These are phyloP conservation scores for Irpex rosettiformis DNA, from an alignment of 1,284 basidiomycete genomes.

Conservation along the genomic window DNA sequence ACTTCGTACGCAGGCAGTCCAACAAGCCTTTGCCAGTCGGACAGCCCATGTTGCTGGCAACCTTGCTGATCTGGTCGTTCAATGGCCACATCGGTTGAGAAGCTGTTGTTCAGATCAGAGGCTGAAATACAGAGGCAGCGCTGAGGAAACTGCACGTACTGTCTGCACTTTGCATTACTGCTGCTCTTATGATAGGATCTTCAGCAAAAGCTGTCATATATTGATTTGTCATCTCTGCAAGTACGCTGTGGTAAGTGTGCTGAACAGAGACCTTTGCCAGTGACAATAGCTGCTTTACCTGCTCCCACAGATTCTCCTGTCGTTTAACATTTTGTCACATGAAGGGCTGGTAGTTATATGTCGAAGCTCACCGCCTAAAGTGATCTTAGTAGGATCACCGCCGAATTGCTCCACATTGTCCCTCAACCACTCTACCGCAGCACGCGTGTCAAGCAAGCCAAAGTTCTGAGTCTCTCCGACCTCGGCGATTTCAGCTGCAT, in stretches of 20 bases:
- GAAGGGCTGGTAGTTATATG: too few species aligned
- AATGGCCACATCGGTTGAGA: constrained; percentile 40
- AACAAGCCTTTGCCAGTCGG: constrained; percentile 32
- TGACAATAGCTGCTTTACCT: constrained; percentile 22
- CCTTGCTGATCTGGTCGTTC: constrained; percentile 33
- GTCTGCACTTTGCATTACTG: constrained; percentile 40
- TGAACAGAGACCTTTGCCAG: too few species aligned
- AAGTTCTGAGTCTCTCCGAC: constrained; percentile 39
- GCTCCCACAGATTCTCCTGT: constrained; percentile 39
- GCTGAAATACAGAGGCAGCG: background rate
- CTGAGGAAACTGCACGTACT: constrained; percentile 26
- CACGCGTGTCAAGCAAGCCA: constrained; percentile 38
- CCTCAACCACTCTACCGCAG: constrained; percentile 41
- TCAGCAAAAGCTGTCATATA: constrained; percentile 38
- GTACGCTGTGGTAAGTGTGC: background rate
- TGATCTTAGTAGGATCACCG: constrained; percentile 41
- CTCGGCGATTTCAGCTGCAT: constrained; percentile 35
- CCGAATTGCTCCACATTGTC: constrained; percentile 38
- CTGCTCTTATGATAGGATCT: constrained; percentile 36
- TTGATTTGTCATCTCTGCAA: constrained; percentile 38
- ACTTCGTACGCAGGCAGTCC: constrained; percentile 36
- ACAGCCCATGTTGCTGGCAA: constrained; percentile 35
- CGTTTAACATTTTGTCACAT: too few species aligned
- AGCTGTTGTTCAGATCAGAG: constrained; percentile 15
- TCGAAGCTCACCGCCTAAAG: constrained; percentile 34